These are phyloP conservation scores for Xylariaceae sp. DNA, from an alignment of 2,329 filamentous ascomycete species.

Conservation along the genomic window DNA sequence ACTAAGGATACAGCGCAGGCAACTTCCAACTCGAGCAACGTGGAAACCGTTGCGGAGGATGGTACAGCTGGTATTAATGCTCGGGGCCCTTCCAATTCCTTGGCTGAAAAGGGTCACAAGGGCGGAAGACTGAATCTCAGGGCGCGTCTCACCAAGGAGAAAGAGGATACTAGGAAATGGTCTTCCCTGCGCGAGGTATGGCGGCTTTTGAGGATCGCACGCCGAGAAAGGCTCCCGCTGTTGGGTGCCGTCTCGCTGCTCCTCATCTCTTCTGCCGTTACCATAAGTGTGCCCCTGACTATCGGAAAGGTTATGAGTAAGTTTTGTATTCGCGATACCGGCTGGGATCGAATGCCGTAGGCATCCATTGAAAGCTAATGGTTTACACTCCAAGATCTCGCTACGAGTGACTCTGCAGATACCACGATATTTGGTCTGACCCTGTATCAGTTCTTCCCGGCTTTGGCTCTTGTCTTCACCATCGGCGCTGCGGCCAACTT, in stretches of 20 bases:
- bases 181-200: constrained; percentile 71
- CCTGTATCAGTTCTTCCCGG: constrained; percentile 81
- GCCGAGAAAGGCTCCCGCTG: constrained; percentile 75
- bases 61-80: neutral
- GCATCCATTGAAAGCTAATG: constrained; percentile 7
- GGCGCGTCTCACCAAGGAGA: constrained; percentile 81
- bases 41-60: neutral
- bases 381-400: constrained; percentile 55
- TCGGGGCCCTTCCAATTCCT: constrained; percentile 54
- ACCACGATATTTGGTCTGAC: constrained; percentile 75
- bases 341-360: neutral
- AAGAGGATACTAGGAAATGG: constrained; percentile 50
- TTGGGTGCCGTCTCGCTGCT: constrained; percentile 76
- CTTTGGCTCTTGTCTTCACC: constrained; percentile 69
- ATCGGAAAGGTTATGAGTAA: constrained; percentile 78
- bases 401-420: constrained; percentile 65
- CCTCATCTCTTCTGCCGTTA: constrained; percentile 83
- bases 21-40: constrained; percentile 1
- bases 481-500: constrained; percentile 89
- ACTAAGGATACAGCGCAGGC: constrained; percentile 2
- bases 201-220: constrained; percentile 83
- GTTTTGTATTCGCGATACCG: neutral
- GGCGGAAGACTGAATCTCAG: constrained; percentile 86
- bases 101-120: constrained; percentile 77
- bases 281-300: constrained; percentile 94